Evolutionary conservation across 352 stramenopile genomes (phyloP).

Genomic region (Globisporangium viniferum): DNA sequence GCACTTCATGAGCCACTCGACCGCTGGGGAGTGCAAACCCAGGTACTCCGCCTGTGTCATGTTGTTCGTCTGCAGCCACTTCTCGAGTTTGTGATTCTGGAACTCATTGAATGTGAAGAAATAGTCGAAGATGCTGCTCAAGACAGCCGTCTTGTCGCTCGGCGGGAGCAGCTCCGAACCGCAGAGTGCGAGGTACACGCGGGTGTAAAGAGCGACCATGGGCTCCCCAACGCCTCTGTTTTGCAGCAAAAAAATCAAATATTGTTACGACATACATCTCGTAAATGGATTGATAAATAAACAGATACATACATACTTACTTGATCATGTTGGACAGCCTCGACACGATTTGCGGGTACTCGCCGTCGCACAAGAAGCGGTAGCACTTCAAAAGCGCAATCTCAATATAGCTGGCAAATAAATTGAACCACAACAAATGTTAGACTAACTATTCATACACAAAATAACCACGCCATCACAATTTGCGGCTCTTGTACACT

Average conservation of each 20-base stretch:
- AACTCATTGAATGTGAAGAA: slow-evolving; percentile 86
- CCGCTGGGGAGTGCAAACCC: slow-evolving; percentile 73
- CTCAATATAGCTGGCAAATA: slow-evolving; percentile 69
- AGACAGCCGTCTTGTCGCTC: slow-evolving; percentile 42
- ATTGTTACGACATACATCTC: neutral
- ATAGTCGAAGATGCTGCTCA: slow-evolving; percentile 87
- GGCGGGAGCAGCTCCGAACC: slow-evolving; percentile 55
- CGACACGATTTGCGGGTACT: slow-evolving; percentile 83
- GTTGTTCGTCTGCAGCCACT: slow-evolving; percentile 47
- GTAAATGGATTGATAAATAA: neutral
- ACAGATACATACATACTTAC: slow-evolving; percentile 28
- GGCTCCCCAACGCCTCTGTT: slow-evolving; percentile 83
- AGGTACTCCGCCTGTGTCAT: slow-evolving; percentile 68
- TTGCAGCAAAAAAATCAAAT: slow-evolving; percentile 7
- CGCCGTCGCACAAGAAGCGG: slow-evolving; percentile 87
- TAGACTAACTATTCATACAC: neutral
- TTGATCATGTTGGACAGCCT: slow-evolving; percentile 87
- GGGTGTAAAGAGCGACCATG: slow-evolving; percentile 84
- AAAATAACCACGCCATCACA: neutral
- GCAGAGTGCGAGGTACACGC: slow-evolving; percentile 76
- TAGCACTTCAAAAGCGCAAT: slow-evolving; percentile 87
- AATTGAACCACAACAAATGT: neutral
- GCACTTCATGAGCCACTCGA: slow-evolving; percentile 87
- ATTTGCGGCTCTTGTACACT: neutral
- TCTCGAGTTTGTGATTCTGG: slow-evolving; percentile 42